phyloP scores from a whole-genome alignment of 371 early-diverging fungal species.

The Apophysomyces sp. region DNA sequence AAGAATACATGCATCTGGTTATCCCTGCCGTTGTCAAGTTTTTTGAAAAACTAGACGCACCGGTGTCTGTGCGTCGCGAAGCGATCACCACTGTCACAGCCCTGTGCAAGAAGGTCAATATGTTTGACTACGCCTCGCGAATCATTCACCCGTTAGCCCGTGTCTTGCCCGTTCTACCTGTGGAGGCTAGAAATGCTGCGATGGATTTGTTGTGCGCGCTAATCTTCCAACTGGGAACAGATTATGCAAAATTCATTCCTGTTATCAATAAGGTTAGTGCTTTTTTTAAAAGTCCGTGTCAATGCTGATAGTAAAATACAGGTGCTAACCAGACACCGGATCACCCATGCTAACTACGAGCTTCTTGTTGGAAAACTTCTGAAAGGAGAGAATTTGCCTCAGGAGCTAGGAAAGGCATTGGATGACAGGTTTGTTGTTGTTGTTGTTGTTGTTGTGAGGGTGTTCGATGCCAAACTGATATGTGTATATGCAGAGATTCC shows the following conservation, averaged over 20 bases:
- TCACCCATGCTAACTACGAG: slow-evolving; percentile 72
- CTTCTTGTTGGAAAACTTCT: slow-evolving; percentile 70
- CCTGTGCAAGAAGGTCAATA: slow-evolving; percentile 78
- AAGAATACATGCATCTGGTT: slow-evolving; percentile 92
- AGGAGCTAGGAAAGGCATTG: slow-evolving; percentile 57
- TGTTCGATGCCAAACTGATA: not conserved
- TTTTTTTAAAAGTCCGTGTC: not conserved
- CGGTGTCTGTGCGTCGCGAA: slow-evolving; percentile 63
- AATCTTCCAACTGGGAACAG: slow-evolving; percentile 84
- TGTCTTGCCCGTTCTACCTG: slow-evolving; percentile 59
- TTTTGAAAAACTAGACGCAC: slow-evolving; percentile 75
- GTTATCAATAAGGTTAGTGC: slow-evolving; percentile 73
- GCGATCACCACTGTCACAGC: slow-evolving; percentile 83
- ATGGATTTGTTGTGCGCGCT: slow-evolving; percentile 87
- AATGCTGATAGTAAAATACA: slow-evolving; percentile 9
- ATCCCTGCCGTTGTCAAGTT: slow-evolving; percentile 85
- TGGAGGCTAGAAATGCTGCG: slow-evolving; percentile 65
- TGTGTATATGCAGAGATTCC: slow-evolving; percentile 27
- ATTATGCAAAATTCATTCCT: slow-evolving; percentile 90
- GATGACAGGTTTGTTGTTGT: slow-evolving; percentile 28
- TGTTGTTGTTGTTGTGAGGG: too few relatives aligned
- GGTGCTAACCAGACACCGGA: slow-evolving; percentile 66
- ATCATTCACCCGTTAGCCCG: slow-evolving; percentile 91
- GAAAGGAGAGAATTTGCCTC: slow-evolving; percentile 78
- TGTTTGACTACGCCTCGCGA: slow-evolving; percentile 88